Evolutionary conservation across 2,329 filamentous ascomycete genomes (phyloP).

Genomic region (Fusarium keratoplasticum): DNA sequence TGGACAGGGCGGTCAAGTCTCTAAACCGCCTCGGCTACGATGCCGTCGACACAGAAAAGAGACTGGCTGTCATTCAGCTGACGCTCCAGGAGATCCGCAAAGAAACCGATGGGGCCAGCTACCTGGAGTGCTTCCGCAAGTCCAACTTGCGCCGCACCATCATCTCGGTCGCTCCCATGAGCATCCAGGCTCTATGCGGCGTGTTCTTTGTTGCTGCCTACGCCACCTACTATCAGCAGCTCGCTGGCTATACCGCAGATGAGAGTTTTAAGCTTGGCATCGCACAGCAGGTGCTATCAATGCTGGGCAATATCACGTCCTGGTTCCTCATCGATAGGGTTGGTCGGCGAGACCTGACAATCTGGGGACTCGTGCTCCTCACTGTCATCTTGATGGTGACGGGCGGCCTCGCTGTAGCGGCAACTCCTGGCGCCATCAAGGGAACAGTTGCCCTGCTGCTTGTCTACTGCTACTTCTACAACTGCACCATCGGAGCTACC

Average conservation of each 20-base stretch:
- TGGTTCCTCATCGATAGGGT: slow-evolving; percentile 36
- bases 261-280: slow-evolving; percentile 30
- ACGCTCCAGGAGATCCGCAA: slow-evolving; percentile 27
- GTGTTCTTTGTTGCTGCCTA: slow-evolving; percentile 31
- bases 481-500: slow-evolving; percentile 35
- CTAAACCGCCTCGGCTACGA: slow-evolving; percentile 23
- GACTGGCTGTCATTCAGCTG: slow-evolving; percentile 23
- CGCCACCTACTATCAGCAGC: slow-evolving; percentile 34
- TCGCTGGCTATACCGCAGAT: slow-evolving; percentile 31
- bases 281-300: slow-evolving; percentile 30
- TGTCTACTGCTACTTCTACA: slow-evolving; percentile 34
- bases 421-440: slow-evolving; percentile 22
- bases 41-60: slow-evolving; percentile 21
- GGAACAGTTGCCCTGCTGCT: slow-evolving; percentile 26
- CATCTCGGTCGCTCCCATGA: slow-evolving; percentile 34
- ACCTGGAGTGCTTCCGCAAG: slow-evolving; percentile 36
- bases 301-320: slow-evolving; percentile 31
- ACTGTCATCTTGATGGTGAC: slow-evolving; percentile 25
- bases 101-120: slow-evolving; percentile 30
- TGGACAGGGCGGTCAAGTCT: slow-evolving; percentile 15
- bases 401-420: slow-evolving; percentile 28
- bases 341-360: slow-evolving; percentile 25
- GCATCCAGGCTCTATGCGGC: slow-evolving; percentile 30
- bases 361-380: slow-evolving; percentile 21
- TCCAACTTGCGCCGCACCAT: slow-evolving; percentile 36